Conservation (phyloP, 768 basidiomycete genomes). For the Pholiota microspora region DNA sequence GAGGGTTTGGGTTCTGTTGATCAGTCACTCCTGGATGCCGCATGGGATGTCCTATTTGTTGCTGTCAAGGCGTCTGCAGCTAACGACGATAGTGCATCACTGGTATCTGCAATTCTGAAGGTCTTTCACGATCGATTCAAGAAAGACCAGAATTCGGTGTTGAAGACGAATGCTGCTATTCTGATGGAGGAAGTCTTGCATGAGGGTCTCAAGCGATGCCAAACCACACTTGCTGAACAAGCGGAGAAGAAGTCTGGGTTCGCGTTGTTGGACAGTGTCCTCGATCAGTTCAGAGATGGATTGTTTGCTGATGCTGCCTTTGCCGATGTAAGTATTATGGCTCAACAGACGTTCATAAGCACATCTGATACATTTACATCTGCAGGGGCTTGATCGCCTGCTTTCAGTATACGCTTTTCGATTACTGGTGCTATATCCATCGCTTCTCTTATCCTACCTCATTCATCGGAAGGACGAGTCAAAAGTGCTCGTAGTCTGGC, state of each 20-base stretch:
- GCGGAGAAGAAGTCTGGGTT: constrained; percentile 11
- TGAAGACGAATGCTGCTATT: constrained; percentile 23
- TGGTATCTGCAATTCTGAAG: constrained; percentile 48
- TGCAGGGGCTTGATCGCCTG: constrained; percentile 46
- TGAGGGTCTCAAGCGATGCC: constrained; percentile 30
- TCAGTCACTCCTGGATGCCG: constrained; percentile 45
- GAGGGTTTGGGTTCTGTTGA: constrained; percentile 31
- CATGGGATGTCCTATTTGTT: constrained; percentile 42
- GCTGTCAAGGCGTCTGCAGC: constrained; percentile 24
- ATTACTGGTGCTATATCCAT: constrained; percentile 34
- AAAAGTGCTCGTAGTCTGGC: constrained; percentile 41
- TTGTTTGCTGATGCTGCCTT: constrained; percentile 46
- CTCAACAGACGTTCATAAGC: neutral
- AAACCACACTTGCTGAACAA: constrained; percentile 14
- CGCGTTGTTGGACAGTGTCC: constrained; percentile 36
- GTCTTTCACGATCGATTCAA: constrained; percentile 40
- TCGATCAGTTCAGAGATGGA: constrained; percentile 50
- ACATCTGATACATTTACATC: neutral
- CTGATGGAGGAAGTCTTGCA: constrained; percentile 34
- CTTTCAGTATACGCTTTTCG: constrained; percentile 34
- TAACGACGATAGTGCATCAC: constrained; percentile 20
- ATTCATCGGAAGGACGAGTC: constrained; percentile 35
- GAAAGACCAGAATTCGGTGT: constrained; percentile 19
- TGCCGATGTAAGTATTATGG: constrained; percentile 37
- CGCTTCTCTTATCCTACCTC: constrained; percentile 53